These are phyloP conservation scores for Bisporella sp. DNA, from an alignment of 2,329 filamentous ascomycete species.

Conservation along the genomic window DNA sequence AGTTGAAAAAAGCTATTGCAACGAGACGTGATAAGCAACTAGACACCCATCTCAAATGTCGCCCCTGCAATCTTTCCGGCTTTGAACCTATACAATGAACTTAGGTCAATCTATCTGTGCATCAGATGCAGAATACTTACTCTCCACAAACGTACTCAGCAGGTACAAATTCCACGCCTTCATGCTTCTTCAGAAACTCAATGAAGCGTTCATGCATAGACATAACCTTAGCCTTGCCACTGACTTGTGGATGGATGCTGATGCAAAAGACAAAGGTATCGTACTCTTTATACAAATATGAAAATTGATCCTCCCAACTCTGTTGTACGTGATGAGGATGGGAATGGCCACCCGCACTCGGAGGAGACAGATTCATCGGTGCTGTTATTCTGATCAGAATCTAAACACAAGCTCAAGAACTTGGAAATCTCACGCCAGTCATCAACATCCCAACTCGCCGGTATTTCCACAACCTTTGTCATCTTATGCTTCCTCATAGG, in stretches of 20 bases:
- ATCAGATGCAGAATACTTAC: too few relatives aligned
- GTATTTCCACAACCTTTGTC: slow-evolving; percentile 35
- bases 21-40: too few relatives aligned
- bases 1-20: too few relatives aligned
- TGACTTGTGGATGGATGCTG: slow-evolving; percentile 38
- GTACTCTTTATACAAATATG: slow-evolving; percentile 37
- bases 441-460: slow-evolving; percentile 39
- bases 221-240: slow-evolving; percentile 39
- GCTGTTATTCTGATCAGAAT: neutral
- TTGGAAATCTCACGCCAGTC: slow-evolving; percentile 30
- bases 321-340: slow-evolving; percentile 34
- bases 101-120: too few relatives aligned
- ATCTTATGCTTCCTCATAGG: neutral
- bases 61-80: too few relatives aligned
- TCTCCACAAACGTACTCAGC: too few relatives aligned
- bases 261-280: slow-evolving; percentile 41
- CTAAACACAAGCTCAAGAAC: too few relatives aligned
- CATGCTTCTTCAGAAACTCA: slow-evolving; percentile 36
- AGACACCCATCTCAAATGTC: too few relatives aligned
- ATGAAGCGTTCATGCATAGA: slow-evolving; percentile 40
- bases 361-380: neutral
- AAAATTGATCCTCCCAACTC: slow-evolving; percentile 40
- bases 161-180: slow-evolving; percentile 32
- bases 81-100: too few relatives aligned
- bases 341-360: slow-evolving; percentile 31